Percentiles rank a stretch among this genome's conserved stretches.
Conservation (phyloP, 2,329 filamentous ascomycete species). For the Claviceps sorghi region DNA sequence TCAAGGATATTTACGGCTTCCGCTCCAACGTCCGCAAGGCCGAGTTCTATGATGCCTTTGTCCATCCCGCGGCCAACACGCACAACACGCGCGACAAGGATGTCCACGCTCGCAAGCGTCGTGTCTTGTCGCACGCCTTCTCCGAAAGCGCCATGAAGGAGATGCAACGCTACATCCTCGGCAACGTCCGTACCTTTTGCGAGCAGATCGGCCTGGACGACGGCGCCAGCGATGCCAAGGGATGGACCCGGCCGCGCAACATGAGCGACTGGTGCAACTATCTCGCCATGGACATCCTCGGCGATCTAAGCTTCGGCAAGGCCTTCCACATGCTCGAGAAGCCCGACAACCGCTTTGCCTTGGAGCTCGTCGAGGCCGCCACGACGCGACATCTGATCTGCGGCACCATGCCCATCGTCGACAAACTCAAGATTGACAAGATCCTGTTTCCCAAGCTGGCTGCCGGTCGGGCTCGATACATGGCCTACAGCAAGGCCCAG, state of each 20-base stretch:
- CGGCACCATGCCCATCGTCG: slow-evolving; percentile 55
- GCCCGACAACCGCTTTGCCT: slow-evolving; percentile 48
- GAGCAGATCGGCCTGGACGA: slow-evolving; percentile 32
- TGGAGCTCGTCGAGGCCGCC: slow-evolving; percentile 51
- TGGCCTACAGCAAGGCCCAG: slow-evolving; percentile 55
- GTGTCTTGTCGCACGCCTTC: slow-evolving; percentile 59
- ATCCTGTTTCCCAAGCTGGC: slow-evolving; percentile 54
- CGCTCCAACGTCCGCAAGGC: slow-evolving; percentile 50
- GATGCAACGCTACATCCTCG: slow-evolving; percentile 52
- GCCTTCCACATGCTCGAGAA: slow-evolving; percentile 47
- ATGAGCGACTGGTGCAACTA: slow-evolving; percentile 51
- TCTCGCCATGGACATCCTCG: slow-evolving; percentile 48
- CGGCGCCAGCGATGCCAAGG: slow-evolving; percentile 28
- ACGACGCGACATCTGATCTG: slow-evolving; percentile 56
- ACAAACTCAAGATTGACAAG: slow-evolving; percentile 51
- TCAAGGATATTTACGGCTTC: slow-evolving; percentile 54
- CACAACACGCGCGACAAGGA: slow-evolving; percentile 58
- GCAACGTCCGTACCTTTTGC: slow-evolving; percentile 53
- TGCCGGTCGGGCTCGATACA: slow-evolving; percentile 51
- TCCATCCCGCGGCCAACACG: slow-evolving; percentile 56
- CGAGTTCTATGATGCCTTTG: slow-evolving; percentile 60
- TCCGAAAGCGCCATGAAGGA: slow-evolving; percentile 50
- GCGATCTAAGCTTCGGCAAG: slow-evolving; percentile 46
- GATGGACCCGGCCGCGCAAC: slow-evolving; percentile 43
- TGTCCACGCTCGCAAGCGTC: slow-evolving; percentile 54